Base-by-base conservation (phyloP, 1,139 yeast species). In the Saccharomyces hybrid region DNA sequence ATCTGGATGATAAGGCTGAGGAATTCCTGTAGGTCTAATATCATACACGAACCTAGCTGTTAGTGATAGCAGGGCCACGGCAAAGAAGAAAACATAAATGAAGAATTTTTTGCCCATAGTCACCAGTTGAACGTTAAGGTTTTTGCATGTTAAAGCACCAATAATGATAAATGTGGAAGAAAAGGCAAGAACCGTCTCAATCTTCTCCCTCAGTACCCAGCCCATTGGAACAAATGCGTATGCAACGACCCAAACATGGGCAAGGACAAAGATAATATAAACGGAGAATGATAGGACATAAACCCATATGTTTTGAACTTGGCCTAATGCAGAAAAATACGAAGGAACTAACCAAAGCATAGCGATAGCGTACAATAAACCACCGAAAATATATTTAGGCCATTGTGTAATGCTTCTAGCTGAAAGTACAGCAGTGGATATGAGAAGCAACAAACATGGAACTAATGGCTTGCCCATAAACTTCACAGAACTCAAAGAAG, bases 181-280 rank as follows among this genome's bases (percentile, higher is more conserved):
- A 3, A 75, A 61, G 5, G 78, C 77, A 51, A 89, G 70, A 2
- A 93, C 81, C 47, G 87, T 70, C 70, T 90, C 96, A 4, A 93
- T 84, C 68, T 97, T 81, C 72, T 93, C 99, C 67, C 99, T 81
- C 55, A 93, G 76, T 28, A 87, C 61, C 67, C 85, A 85, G 4
- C 99, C 99, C 58, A 88, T 93, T 14, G 99, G 99, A 52, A 93
- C 99, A 73, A 93, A 93, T 0, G 99, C 99, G 70, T 93, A 93
- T 0, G 99, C 99, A 46, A 93, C 99, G 53, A 87, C 83, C 98
- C 98, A 93, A 51, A 93, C 96, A 70, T 91, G 93, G 13, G 88
- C 93, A 58, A 93, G 77, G 14, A 83, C 74, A 47, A 87, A 70
- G 5, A 87, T 57, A 49, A 86, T 73, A 58, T 81, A 75, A 54